These are phyloP conservation scores for Aphanomyces euteiches DNA, from an alignment of 352 stramenopile species.

Conservation along the genomic window DNA sequence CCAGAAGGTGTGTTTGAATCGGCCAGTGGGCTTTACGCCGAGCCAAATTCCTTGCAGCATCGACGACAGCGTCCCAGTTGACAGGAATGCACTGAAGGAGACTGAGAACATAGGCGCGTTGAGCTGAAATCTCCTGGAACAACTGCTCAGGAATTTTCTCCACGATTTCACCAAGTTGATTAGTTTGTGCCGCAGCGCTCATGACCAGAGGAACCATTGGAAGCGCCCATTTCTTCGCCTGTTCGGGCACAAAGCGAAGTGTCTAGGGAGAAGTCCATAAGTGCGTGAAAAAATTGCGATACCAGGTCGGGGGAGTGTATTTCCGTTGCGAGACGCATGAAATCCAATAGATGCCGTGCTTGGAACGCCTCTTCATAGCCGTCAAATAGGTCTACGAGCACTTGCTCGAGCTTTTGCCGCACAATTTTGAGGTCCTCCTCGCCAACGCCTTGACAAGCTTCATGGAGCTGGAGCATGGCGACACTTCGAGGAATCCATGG, in stretches of 20 bases:
- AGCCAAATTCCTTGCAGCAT: too few species aligned
- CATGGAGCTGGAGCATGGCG: slow-evolving; percentile 7
- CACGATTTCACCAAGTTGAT: not conserved
- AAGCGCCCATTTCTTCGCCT: not conserved
- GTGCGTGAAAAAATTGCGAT: not conserved
- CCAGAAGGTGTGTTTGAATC: too few species aligned
- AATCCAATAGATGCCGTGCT: not conserved
- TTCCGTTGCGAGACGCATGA: not conserved
- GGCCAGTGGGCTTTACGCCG: too few species aligned
- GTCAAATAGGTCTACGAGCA: not conserved
- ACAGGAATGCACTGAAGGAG: too few species aligned
- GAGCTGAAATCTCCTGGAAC: too few species aligned
- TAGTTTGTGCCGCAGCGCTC: not conserved
- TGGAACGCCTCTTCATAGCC: not conserved
- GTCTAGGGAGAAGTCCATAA: not conserved
- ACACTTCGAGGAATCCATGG: not conserved
- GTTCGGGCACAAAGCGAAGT: not conserved
- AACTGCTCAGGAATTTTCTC: too few species aligned
- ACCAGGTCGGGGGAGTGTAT: not conserved
- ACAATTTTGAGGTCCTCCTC: not conserved
- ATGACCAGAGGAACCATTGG: not conserved
- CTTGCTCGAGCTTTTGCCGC: not conserved
- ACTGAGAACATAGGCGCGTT: too few species aligned
- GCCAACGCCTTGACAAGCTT: not conserved
- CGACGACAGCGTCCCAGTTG: too few species aligned